Evolutionary conservation across 1,284 basidiomycete genomes (phyloP), one percentile per base, ranked within the genome.

Genomic region (Heterobasidion parviporum): DNA sequence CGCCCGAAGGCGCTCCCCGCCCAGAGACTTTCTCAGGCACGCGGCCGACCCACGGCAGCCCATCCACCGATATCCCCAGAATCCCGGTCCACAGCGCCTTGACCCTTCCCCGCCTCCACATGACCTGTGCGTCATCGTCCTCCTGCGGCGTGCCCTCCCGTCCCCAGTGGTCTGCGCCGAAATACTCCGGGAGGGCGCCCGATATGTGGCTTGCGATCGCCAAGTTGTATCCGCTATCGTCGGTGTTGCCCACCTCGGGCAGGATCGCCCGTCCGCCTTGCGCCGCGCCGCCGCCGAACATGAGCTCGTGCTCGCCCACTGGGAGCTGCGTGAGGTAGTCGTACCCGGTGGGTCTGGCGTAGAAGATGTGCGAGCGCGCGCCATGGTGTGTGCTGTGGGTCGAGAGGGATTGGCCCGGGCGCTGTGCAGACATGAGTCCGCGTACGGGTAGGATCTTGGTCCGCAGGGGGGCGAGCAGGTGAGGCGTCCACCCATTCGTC

Each of bases 241-340:
- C 74, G 48, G 70, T 60, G 41, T 71, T 64, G 2, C 71, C 78
- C 51, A 78, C 61, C 53, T 75, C 79, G 14, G 70, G 67, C 44
- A 70, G 60, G 12, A 67, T 67, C 14, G 70, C 60, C 8, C 65
- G 62, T 18, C 65, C 71, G 33, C 66, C 63, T 57, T 68, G 69
- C 26, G 72, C 62, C 46, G 73, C 75, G 2, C 74, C 79, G 8
- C 78, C 79, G 33, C 81, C 81, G 57, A 88, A 79, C 79, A 89
- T 84, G 58, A 87, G 71, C 63, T 87, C 83, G 15, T 75, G 56
- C 63, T 68, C 70, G 52, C 71, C 67, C 3, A 63, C 54, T 6
- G 79, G 78, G 46, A 87, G 78, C 65, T 90, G 87, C 1, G 87
- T 88, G 57, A 89, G 77, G 65, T 91, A 91, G 64, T 90, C 85